These are phyloP conservation scores for Solanum piurae DNA, from an alignment of 257 asterid genomes.

Conservation along the genomic window DNA sequence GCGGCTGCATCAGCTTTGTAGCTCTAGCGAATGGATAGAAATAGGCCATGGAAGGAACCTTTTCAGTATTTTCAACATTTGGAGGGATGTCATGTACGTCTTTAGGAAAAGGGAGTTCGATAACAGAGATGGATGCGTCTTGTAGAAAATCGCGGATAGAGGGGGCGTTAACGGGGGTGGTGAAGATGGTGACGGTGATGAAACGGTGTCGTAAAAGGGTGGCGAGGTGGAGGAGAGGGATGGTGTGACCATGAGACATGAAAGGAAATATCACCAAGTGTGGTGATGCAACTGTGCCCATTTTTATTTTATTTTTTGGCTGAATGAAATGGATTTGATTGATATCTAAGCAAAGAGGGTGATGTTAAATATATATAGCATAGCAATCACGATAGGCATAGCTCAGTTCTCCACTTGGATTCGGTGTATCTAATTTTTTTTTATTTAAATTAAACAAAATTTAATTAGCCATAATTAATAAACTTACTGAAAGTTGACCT, in stretches of 20 bases:
- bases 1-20: slow-evolving; percentile 38
- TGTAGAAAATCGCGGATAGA: slow-evolving; percentile 23
- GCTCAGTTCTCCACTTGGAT: too few relatives aligned
- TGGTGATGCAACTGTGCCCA: slow-evolving; percentile 35
- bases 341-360: neutral
- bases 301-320: neutral
- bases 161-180: slow-evolving; percentile 52
- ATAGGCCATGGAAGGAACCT: slow-evolving; percentile 29
- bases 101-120: slow-evolving; percentile 57
- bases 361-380: neutral
- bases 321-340: neutral
- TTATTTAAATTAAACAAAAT: too few relatives aligned
- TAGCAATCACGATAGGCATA: neutral
- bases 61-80: slow-evolving; percentile 54
- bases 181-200: slow-evolving; percentile 43
- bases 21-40: slow-evolving; percentile 27
- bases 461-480: too few relatives aligned
- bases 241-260: slow-evolving; percentile 65
- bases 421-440: accelerated
- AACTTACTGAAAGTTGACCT: too few relatives aligned
- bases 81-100: slow-evolving; percentile 39
- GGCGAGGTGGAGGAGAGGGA: slow-evolving; percentile 65
- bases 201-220: slow-evolving; percentile 46
- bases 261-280: slow-evolving; percentile 66
- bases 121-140: slow-evolving; percentile 16